Base-by-base conservation (phyloP, 1,139 yeast species). In the Candida glucosophila region DNA sequence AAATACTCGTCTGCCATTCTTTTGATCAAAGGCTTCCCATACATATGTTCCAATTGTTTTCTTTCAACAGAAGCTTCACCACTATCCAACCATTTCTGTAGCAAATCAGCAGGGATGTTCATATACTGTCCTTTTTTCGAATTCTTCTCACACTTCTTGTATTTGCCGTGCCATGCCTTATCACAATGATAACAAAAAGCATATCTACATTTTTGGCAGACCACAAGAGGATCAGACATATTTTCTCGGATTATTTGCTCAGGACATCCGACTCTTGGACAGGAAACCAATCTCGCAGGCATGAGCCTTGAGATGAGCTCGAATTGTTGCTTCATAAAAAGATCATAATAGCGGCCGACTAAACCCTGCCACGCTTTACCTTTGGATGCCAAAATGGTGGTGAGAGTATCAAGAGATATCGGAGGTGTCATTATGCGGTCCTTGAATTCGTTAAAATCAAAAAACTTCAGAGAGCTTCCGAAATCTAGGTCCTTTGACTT, bases 101-200 rank as follows among this genome's bases (percentile, higher is more conserved):
- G 37, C n/a, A n/a, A n/a, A n/a, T n/a, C n/a, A n/a, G n/a, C n/a
- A n/a, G n/a, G n/a, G 4, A 77, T 62, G 3, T 53, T 58, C 17
- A 37, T 35, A 26, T 55, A 54, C 21, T 34, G 28, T n/a, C n/a
- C n/a, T 1, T 41, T 47, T 13, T 49, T 36, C 13, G 54, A 29
- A 20, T 45, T 47, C 21, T 41, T 47, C 10, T 60, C 57, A 41
- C 81, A 74, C 14, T 47, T 40, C 28, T 67, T 65, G 29, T 56
- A 63, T 12, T 64, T 51, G 2, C 82, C 81, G 47, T 77, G 88
- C 77, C 81, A 77, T 2, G 81, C 71, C 34, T 69, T 74, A 9
- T 60, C 49, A 44, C 86, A 77, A 18, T 59, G 61, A 33, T 60
- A 58, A 41, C 86, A 77, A 40, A 74, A 77, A 2, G 80, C 77